Percentiles rank a stretch among this genome's conserved stretches.
phyloP scores from a whole-genome alignment of 2,329 filamentous ascomycete genomes.

The Sarocladiaceae sp. region DNA sequence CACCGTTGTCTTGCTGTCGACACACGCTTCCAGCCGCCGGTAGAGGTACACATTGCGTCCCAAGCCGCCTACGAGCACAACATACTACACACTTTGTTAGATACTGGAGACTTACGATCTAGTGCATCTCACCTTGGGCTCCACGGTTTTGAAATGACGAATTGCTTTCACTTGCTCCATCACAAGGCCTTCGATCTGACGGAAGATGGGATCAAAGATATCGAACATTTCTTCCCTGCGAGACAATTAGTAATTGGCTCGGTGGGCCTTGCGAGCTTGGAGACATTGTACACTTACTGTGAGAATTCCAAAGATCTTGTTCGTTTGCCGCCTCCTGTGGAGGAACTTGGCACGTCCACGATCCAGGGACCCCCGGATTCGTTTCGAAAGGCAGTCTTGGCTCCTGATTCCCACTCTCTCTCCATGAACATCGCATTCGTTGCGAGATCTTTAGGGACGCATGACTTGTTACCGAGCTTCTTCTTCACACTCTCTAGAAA shows the following conservation, averaged over 20 bases:
- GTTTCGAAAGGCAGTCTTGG: conserved; percentile 17
- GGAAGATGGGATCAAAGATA: neutral
- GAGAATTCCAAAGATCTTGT: neutral
- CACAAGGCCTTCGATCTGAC: neutral
- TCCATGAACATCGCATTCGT: conserved; percentile 17
- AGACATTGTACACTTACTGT: neutral
- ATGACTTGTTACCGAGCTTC: conserved; percentile 9
- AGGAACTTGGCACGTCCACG: neutral
- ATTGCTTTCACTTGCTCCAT: neutral
- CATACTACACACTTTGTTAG: conserved; percentile 21
- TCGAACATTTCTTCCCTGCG: neutral
- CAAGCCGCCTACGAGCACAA: conserved; percentile 36
- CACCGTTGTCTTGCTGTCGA: conserved; percentile 14
- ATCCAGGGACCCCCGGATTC: neutral
- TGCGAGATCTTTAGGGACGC: neutral
- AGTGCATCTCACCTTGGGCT: neutral
- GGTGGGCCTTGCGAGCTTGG: neutral
- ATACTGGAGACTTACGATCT: neutral
- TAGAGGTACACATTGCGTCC: conserved; percentile 27
- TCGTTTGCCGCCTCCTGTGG: neutral
- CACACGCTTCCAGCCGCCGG: conserved; percentile 13
- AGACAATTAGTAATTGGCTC: neutral
- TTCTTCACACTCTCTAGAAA: conserved; percentile 23
- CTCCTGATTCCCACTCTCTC: conserved; percentile 23
- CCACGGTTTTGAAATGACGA: neutral